Evolutionary conservation across 1,284 basidiomycete genomes (phyloP).

Genomic region (Malassezia equina): DNA sequence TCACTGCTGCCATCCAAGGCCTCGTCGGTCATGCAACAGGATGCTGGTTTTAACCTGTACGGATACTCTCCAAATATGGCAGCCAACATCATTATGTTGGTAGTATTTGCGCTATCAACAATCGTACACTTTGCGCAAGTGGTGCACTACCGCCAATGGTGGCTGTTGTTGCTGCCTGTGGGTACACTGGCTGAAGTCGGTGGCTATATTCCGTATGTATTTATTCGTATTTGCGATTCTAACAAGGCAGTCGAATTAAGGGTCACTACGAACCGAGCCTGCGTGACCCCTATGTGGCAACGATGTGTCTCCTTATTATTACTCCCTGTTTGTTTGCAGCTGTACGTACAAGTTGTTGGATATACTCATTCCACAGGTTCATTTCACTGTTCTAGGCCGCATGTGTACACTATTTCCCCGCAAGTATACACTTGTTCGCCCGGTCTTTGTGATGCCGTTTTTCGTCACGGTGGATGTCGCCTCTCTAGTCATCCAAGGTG

Average conservation of each 20-base stretch:
- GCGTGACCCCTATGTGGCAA: constrained; percentile 23
- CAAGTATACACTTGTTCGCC: constrained; percentile 16
- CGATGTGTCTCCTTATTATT: constrained; percentile 24
- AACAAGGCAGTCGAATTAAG: constrained; percentile 12
- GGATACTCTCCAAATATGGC: constrained; percentile 16
- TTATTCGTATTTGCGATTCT: neutral
- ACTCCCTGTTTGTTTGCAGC: constrained; percentile 31
- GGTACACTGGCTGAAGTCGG: constrained; percentile 17
- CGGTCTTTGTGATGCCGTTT: constrained; percentile 22
- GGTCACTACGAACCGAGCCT: constrained; percentile 18
- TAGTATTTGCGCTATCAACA: constrained; percentile 10
- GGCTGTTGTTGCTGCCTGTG: constrained; percentile 17
- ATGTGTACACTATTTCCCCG: constrained; percentile 17
- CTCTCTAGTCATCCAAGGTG: constrained; percentile 23
- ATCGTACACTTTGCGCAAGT: constrained; percentile 9
- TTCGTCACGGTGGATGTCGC: constrained; percentile 27
- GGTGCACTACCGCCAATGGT: constrained; percentile 17
- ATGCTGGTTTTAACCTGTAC: constrained; percentile 8
- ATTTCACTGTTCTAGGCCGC: constrained; percentile 23
- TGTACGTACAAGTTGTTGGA: neutral
- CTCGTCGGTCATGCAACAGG: neutral
- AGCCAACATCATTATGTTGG: constrained; percentile 15
- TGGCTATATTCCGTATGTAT: constrained; percentile 16
- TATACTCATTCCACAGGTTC: neutral
- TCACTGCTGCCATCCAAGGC: neutral